Evolutionary conservation across 2,329 filamentous ascomycete genomes (phyloP).

Genomic region (Biscogniauxia sp.): DNA sequence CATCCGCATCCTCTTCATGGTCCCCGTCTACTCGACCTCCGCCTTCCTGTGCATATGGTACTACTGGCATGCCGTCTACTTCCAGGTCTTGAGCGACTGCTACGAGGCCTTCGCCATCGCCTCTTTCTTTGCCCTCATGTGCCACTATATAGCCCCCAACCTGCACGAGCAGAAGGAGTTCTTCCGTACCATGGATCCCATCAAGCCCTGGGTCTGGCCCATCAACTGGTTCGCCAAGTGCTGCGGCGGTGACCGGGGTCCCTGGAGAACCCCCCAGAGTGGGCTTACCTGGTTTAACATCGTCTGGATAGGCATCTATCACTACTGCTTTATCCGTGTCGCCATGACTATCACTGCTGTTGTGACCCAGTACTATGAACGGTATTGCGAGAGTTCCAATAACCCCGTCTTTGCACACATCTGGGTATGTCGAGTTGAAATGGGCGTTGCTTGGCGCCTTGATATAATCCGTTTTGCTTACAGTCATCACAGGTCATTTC

Average conservation of each 20-base stretch:
- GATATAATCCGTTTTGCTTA: conserved; percentile 2
- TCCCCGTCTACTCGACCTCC: conserved; percentile 75
- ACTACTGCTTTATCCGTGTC: conserved; percentile 81
- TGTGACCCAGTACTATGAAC: conserved; percentile 63
- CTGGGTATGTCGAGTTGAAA: conserved; percentile 57
- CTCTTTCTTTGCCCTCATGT: conserved; percentile 81
- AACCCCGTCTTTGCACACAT: conserved; percentile 78
- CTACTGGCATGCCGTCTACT: conserved; percentile 79
- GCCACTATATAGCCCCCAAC: conserved; percentile 74
- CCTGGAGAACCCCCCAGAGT: conserved; percentile 72
- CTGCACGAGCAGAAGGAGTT: conserved; percentile 80
- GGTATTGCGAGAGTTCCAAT: conserved; percentile 77
- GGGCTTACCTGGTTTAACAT: conserved; percentile 91
- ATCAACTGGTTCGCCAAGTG: conserved; percentile 68
- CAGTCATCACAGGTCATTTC: conserved; percentile 50
- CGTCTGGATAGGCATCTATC: conserved; percentile 78
- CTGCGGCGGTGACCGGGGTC: conserved; percentile 66
- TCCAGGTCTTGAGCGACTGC: conserved; percentile 75
- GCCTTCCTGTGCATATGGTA: conserved; percentile 71
- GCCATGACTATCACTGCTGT: conserved; percentile 78
- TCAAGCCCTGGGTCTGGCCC: conserved; percentile 73
- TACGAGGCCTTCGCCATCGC: conserved; percentile 89
- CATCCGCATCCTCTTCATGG: conserved; percentile 85
- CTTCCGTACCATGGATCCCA: conserved; percentile 65
- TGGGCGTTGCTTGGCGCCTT: not conserved